Evolutionary conservation across 164 flowering plant species (phyloP).

Genomic region (Umbellularia californica): DNA sequence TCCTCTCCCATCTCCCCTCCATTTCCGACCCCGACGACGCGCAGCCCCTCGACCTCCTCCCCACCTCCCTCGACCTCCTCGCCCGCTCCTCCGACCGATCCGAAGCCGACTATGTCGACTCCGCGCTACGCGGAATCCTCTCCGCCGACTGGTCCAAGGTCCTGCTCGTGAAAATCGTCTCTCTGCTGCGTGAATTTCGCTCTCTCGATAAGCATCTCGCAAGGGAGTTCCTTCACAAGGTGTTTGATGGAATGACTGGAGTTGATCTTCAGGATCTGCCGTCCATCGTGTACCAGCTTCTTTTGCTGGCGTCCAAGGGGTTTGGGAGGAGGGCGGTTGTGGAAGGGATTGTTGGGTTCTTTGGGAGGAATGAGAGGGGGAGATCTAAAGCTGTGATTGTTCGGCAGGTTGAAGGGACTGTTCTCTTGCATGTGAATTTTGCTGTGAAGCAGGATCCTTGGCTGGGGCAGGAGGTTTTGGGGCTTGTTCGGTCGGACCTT

Average conservation of each 20-base stretch:
- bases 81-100: conserved; percentile 28
- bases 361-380: conserved; percentile 35
- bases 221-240: conserved; percentile 57
- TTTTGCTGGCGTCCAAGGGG: conserved; percentile 75
- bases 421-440: conserved; percentile 80
- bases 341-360: conserved; percentile 64
- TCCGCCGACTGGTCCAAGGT: conserved; percentile 54
- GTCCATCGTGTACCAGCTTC: conserved; percentile 61
- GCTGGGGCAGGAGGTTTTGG: conserved; percentile 65
- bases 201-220: conserved; percentile 40
- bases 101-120: conserved; percentile 35
- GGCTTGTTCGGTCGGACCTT: conserved; percentile 48
- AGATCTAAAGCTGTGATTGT: conserved; percentile 30
- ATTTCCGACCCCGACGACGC: conserved; percentile 44
- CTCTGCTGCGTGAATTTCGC: conserved; percentile 46
- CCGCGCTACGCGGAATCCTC: conserved; percentile 38
- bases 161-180: conserved; percentile 57
- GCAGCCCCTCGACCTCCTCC: conserved; percentile 56
- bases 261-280: conserved; percentile 82
- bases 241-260: conserved; percentile 48
- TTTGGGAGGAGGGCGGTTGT: conserved; percentile 65
- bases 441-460: conserved; percentile 92
- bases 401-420: conserved; percentile 88
- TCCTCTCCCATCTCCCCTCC: conserved; percentile 28
- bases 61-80: conserved; percentile 34